These are phyloP conservation scores for Chrysopogon serrulatus DNA, from an alignment of 176 grass and related monocot genomes.

Conservation along the genomic window DNA sequence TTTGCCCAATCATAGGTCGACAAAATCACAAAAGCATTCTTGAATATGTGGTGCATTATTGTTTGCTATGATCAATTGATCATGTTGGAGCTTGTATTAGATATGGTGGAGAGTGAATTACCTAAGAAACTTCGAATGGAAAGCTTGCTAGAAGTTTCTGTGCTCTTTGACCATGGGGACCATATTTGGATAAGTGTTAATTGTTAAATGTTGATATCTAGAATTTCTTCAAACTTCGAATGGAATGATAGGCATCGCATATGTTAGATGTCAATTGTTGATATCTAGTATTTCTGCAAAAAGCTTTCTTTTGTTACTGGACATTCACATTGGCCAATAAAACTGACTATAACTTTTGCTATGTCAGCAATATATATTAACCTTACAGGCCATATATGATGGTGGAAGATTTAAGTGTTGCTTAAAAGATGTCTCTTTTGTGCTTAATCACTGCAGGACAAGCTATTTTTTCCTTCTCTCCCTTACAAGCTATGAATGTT, in stretches of 20 bases:
- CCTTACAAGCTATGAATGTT: background rate
- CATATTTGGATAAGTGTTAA: background rate
- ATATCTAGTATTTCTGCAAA: background rate
- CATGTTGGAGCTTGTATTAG: background rate
- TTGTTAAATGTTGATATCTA: no score
- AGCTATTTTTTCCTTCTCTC: background rate
- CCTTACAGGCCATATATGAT: background rate
- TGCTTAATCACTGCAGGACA: background rate
- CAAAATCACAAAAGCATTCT: background rate
- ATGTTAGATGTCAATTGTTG: background rate
- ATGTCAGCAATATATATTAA: background rate
- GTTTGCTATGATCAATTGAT: background rate
- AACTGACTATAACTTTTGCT: background rate
- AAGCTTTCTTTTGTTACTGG: background rate
- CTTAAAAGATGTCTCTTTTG: background rate
- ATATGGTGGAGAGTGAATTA: background rate
- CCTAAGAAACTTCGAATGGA: background rate
- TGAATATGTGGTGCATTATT: background rate
- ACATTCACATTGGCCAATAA: no score
- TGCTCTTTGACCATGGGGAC: background rate
- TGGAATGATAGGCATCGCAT: background rate
- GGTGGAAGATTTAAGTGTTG: background rate
- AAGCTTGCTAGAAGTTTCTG: background rate
- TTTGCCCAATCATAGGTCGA: background rate
- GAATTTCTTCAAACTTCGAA: no score